Conservation (phyloP, 805 yeast species). For the Wickerhamiella galacta region DNA sequence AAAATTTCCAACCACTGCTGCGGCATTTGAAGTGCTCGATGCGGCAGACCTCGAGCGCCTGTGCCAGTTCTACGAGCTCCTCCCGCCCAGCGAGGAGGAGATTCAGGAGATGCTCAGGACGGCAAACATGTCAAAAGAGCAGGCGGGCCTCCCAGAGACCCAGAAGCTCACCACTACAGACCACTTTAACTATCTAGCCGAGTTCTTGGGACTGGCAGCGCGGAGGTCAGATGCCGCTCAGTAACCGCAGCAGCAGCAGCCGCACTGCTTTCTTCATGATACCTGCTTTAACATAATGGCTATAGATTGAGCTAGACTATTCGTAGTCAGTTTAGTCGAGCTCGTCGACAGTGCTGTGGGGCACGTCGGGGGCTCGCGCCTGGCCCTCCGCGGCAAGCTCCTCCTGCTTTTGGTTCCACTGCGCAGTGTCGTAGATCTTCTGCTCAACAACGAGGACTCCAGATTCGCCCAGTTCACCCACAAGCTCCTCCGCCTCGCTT, state of each 20-base stretch:
- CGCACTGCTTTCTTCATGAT: no score
- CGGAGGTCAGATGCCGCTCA: no score
- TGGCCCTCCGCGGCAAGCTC: constrained; percentile 2
- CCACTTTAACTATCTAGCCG: constrained; percentile 41
- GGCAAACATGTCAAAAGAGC: constrained; percentile 23
- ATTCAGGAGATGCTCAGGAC: constrained; percentile 32
- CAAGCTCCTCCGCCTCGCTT: constrained; percentile 61
- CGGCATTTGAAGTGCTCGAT: constrained; percentile 32
- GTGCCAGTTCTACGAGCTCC: constrained; percentile 57
- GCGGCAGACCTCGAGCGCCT: constrained; percentile 35
- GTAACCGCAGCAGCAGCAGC: no score
- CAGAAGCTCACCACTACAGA: constrained; percentile 17
- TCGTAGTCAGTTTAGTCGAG: no score
- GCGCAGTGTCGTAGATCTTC: constrained; percentile 24
- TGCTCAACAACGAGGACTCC: constrained; percentile 72
- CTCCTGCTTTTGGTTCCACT: constrained; percentile 20
- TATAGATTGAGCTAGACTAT: no score
- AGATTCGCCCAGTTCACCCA: constrained; percentile 61
- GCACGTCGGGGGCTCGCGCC: no score
- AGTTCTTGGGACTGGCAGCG: constrained; percentile 45
- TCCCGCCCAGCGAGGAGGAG: constrained; percentile 46
- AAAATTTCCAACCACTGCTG: constrained; percentile 43
- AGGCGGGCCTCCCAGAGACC: constrained; percentile 26
- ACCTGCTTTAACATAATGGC: no score
- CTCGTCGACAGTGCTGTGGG: no score